Conservation (phyloP, 1,284 basidiomycete species). For the Apiotrichum mycotoxinovorans region DNA sequence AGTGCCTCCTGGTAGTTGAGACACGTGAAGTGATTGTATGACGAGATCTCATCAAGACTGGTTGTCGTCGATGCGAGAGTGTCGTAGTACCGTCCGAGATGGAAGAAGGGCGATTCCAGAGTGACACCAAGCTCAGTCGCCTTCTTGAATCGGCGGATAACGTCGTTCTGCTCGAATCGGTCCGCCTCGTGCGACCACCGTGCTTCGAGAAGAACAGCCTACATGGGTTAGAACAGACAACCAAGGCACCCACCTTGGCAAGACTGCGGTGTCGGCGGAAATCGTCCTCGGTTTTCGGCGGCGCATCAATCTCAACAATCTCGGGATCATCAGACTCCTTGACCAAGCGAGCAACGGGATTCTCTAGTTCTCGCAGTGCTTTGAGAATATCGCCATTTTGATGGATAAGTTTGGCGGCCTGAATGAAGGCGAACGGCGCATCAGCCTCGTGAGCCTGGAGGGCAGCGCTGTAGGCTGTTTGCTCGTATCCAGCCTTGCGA, state of each 20-base stretch:
- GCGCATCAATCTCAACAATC: conserved; percentile 58
- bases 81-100: conserved; percentile 84
- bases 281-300: conserved; percentile 53
- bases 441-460: conserved; percentile 80
- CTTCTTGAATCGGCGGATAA: conserved; percentile 61
- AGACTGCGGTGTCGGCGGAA: conserved; percentile 41
- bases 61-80: conserved; percentile 30
- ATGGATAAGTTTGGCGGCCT: conserved; percentile 83
- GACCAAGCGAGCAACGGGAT: conserved; percentile 11
- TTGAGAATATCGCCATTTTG: conserved; percentile 76
- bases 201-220: conserved; percentile 84
- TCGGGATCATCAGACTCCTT: not conserved
- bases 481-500: conserved; percentile 88
- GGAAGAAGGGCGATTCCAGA: conserved; percentile 80
- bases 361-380: conserved; percentile 74
- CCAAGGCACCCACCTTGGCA: conserved; percentile 61
- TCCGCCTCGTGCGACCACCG: conserved; percentile 91
- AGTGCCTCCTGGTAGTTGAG: conserved; percentile 72
- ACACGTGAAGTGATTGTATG: conserved; percentile 50
- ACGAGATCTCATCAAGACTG: conserved; percentile 14
- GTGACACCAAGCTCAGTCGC: conserved; percentile 59
- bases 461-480: conserved; percentile 94
- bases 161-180: conserved; percentile 65
- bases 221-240: conserved; percentile 10
- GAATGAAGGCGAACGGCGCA: conserved; percentile 78